Conservation (phyloP, 805 yeast genomes). For the Zygotorulaspora florentina region DNA sequence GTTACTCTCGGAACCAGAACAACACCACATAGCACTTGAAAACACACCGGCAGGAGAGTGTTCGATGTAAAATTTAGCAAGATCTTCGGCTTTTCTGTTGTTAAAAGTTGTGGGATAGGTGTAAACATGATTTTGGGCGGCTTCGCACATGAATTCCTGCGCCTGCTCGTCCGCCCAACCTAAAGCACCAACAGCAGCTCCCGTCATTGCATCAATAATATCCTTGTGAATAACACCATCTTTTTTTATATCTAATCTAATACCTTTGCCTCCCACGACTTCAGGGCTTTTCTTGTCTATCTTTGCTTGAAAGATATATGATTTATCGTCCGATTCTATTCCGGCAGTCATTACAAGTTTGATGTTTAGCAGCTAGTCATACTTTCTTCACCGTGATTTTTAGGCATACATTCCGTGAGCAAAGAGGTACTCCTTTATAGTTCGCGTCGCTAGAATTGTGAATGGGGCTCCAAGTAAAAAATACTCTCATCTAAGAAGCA, state of each 20-base stretch:
- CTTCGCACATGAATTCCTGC: constrained; percentile 36
- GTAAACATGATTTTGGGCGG: constrained; percentile 36
- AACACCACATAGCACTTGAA: constrained; percentile 43
- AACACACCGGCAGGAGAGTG: constrained; percentile 38
- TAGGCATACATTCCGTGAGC: too few species aligned
- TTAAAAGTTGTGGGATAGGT: constrained; percentile 33
- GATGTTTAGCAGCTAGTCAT: too few species aligned
- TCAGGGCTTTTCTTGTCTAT: background rate
- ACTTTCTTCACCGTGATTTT: too few species aligned
- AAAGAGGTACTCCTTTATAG: too few species aligned
- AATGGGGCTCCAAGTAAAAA: too few species aligned
- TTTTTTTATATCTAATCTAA: constrained; percentile 39
- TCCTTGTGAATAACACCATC: constrained; percentile 34
- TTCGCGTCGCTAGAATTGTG: too few species aligned
- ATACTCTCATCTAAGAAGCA: too few species aligned
- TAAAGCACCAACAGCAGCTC: constrained; percentile 49
- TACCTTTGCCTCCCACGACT: constrained; percentile 38
- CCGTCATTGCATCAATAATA: constrained; percentile 42
- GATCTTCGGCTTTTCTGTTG: constrained; percentile 40
- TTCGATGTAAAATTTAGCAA: constrained; percentile 40
- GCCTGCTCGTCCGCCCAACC: constrained; percentile 40
- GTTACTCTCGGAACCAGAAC: constrained; percentile 63
- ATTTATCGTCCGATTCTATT: too few species aligned
- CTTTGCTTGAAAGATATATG: background rate
- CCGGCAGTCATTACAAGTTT: too few species aligned